Conservation (phyloP, 2,329 filamentous ascomycete genomes). For the Reticulascus tulasneorum region DNA sequence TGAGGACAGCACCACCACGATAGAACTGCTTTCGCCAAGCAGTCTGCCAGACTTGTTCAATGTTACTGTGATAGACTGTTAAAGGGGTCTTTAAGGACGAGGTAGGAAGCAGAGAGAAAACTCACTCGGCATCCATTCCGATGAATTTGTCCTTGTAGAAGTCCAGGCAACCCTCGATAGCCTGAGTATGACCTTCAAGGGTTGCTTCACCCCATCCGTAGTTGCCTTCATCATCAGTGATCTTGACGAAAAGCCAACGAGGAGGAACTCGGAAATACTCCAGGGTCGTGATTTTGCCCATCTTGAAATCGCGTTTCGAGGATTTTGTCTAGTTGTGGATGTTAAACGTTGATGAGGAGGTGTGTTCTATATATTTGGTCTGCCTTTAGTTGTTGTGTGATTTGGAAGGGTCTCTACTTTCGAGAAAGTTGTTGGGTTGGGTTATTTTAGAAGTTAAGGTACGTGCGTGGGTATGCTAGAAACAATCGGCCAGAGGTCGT, state of each 20-base stretch:
- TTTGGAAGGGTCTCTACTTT: no score
- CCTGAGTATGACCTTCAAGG: slow-evolving; percentile 60
- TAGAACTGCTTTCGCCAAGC: slow-evolving; percentile 63
- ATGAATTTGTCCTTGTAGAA: slow-evolving; percentile 52
- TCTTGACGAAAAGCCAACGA: slow-evolving; percentile 65
- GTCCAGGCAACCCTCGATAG: slow-evolving; percentile 61
- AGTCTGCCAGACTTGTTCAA: slow-evolving; percentile 67
- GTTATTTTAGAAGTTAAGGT: no score
- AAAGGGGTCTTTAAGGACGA: slow-evolving; percentile 27
- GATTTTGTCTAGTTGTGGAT: no score
- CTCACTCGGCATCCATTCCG: slow-evolving; percentile 59
- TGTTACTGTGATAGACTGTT: slow-evolving; percentile 30
- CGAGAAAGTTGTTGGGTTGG: no score
- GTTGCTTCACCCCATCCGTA: slow-evolving; percentile 64
- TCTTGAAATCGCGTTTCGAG: not conserved
- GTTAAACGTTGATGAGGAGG: no score
- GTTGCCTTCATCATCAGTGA: slow-evolving; percentile 54
- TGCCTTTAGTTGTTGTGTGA: no score
- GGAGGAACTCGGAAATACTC: slow-evolving; percentile 65
- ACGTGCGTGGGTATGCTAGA: no score
- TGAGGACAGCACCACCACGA: slow-evolving; percentile 65
- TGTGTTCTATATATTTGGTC: no score
- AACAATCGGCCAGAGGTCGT: no score
- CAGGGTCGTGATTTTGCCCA: slow-evolving; percentile 45
- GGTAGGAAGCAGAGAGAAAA: not conserved